Percentiles rank a stretch among this genome's conserved stretches.
These are phyloP conservation scores for Nicotiana knightiana DNA, from an alignment of 257 asterid species.

Conservation along the genomic window DNA sequence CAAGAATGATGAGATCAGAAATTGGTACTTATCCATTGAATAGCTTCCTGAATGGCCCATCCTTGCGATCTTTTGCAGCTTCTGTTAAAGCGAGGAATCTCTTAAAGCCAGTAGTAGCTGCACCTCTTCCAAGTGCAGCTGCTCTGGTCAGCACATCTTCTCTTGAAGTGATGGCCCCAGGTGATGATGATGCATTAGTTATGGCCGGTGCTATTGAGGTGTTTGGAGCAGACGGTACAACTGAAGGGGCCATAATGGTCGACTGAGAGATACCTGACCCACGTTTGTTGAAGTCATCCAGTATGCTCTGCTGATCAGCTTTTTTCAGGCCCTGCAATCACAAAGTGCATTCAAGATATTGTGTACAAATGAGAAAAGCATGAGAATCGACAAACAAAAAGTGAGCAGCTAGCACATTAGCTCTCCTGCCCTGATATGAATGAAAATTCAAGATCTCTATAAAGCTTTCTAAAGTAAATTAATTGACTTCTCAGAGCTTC, in stretches of 20 bases:
- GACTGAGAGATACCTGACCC: constrained; percentile 71
- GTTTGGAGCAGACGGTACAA: constrained; percentile 33
- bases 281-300: constrained; percentile 87
- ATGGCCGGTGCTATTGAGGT: constrained; percentile 36
- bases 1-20: not conserved
- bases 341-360: not conserved
- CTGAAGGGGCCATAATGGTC: constrained; percentile 27
- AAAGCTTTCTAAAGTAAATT: not conserved
- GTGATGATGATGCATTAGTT: constrained; percentile 31
- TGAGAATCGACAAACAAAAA: not conserved
- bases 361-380: not conserved
- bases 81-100: constrained; percentile 88
- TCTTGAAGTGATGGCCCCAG: constrained; percentile 60
- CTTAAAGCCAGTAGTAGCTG: constrained; percentile 88
- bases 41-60: constrained; percentile 87
- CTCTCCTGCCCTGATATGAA: not conserved
- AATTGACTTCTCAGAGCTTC: not conserved
- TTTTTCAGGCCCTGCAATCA: constrained; percentile 73
- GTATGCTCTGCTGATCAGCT: constrained; percentile 85
- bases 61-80: constrained; percentile 89
- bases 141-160: constrained; percentile 96
- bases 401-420: not conserved
- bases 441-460: not conserved
- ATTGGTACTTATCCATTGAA: constrained; percentile 53
- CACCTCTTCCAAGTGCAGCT: constrained; percentile 96